Evolutionary conservation across 2,329 filamentous ascomycete genomes (phyloP), one percentile per base, ranked within the genome.

Genomic region (Colletotrichum limetticola): DNA sequence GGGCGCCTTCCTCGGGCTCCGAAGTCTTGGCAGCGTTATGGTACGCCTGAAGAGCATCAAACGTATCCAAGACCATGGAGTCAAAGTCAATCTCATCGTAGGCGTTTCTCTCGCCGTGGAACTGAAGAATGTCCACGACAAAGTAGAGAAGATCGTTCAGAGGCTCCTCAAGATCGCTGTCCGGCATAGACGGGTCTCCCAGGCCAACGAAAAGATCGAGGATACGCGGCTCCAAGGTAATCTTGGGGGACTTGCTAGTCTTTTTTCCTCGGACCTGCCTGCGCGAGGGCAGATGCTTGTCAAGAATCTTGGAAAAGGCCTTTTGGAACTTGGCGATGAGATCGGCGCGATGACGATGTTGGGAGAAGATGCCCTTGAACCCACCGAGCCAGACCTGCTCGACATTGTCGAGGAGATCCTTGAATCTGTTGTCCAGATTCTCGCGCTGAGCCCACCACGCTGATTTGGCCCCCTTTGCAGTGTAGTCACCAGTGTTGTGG

Each of bases 1-100:
- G 97, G 1, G 81, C 80, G 35, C 85, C 85, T 12, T 84, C 81
- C 37, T 85, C 83, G 7, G 82, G 80, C 35, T 84, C 79, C 67
- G 84, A 78, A 24, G 79, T 81, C 59, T 84, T 85, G 30, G 82
- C 82, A 0, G 85, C 84, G 28, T 85, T 87, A 78, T 98, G 92
- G 79, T 98, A 98, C 1, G 91, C 89, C 62, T 92, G 90, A 30
- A 99, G 85, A 2, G 95, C 94, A 82, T 98, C 96, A 52, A 95
- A 89, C 0, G 94, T 94, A 77, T 98, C 95, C 52, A 98, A 88
- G 5, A 95, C 91, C 90, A 99, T 97, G 76, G 89, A 85, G 75
- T 99, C 97, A 79, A 98, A 97, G 82, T 98, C 96, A 75, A 99
- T 94, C 83, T 99, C 97, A 77, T 99, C 97, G 82, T 98, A 98